These are phyloP conservation scores for Fusarium sp. DNA, from an alignment of 2,329 filamentous ascomycete genomes.

Conservation along the genomic window DNA sequence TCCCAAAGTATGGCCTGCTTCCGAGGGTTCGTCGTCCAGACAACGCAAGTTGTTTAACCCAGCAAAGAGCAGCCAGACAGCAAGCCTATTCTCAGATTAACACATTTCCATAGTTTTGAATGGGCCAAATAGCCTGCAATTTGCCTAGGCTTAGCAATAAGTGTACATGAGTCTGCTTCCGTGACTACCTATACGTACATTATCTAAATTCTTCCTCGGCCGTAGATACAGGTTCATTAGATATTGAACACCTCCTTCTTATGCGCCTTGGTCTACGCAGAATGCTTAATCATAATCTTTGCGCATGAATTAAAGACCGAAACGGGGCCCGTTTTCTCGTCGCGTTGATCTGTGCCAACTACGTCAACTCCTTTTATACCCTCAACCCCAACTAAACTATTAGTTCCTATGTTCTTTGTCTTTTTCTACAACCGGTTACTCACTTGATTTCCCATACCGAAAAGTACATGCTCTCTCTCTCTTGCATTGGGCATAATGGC, in stretches of 20 bases:
- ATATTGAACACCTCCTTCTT: not conserved
- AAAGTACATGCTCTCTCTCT: too few relatives aligned
- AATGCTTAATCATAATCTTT: conserved; percentile 1
- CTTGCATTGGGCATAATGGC: too few relatives aligned
- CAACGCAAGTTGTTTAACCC: not conserved
- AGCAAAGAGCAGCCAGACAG: not conserved
- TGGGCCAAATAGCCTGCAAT: not conserved
- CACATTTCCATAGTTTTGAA: not conserved
- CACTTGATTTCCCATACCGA: too few relatives aligned
- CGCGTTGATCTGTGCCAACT: too few relatives aligned
- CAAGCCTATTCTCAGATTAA: not conserved
- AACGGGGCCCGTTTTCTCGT: too few relatives aligned
- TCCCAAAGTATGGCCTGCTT: conserved; percentile 2
- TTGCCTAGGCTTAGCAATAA: not conserved
- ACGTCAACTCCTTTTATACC: too few relatives aligned
- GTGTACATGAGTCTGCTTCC: not conserved
- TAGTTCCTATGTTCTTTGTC: too few relatives aligned
- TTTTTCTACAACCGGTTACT: too few relatives aligned
- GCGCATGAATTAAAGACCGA: too few relatives aligned
- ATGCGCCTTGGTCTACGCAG: conserved; percentile 7
- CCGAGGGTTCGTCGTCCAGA: not conserved
- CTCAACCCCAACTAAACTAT: too few relatives aligned
- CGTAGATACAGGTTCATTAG: not conserved
- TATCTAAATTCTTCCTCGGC: not conserved
- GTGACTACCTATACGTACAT: too few relatives aligned